phyloP scores from a whole-genome alignment of 345 rosid species.

The Syzygium jambos region DNA sequence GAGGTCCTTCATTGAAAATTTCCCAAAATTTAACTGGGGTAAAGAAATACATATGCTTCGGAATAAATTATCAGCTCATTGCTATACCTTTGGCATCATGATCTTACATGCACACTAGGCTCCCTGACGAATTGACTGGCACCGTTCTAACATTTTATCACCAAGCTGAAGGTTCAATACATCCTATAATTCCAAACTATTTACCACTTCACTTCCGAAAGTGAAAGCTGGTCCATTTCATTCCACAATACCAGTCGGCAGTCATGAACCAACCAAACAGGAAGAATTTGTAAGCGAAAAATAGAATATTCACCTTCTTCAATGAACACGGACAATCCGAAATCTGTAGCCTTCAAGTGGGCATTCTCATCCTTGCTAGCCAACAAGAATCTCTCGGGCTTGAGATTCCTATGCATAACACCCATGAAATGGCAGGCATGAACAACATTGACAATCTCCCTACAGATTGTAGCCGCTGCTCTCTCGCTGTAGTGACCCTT shows the following conservation, averaged over 20 bases:
- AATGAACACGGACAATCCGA: conserved; percentile 62
- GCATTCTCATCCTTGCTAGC: conserved; percentile 55
- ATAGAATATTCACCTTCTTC: conserved; percentile 26
- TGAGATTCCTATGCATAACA: conserved; percentile 79
- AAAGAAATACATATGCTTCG: neutral
- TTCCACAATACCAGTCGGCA: neutral
- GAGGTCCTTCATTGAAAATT: too few relatives aligned
- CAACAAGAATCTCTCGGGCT: conserved; percentile 90
- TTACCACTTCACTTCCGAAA: neutral
- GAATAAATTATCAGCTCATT: neutral
- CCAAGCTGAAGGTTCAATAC: neutral
- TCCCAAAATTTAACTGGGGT: neutral
- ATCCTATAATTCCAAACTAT: neutral
- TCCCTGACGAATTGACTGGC: neutral
- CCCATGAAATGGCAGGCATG: conserved; percentile 86
- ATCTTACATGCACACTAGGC: neutral
- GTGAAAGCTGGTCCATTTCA: neutral
- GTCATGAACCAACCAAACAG: neutral
- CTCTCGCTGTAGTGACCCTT: conserved; percentile 73
- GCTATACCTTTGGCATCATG: neutral
- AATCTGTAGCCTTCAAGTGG: conserved; percentile 66
- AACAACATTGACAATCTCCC: conserved; percentile 65
- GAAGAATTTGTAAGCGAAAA: neutral
- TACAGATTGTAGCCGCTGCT: conserved; percentile 65
- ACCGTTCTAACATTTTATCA: neutral